phyloP scores from a whole-genome alignment of 1,284 basidiomycete species.

The Ceratobasidium sp. region DNA sequence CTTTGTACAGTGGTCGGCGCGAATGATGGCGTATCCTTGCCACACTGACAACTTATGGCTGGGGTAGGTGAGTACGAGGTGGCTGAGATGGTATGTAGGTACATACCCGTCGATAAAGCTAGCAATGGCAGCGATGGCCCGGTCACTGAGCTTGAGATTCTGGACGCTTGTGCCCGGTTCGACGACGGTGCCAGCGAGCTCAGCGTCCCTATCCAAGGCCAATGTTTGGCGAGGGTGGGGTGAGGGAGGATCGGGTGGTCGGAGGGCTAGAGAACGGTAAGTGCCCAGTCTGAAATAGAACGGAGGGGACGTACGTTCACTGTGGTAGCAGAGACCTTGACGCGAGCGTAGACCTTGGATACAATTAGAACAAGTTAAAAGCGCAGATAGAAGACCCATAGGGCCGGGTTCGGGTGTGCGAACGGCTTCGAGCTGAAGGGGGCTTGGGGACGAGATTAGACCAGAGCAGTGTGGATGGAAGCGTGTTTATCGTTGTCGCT shows the following conservation, averaged over 20 bases:
- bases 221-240: conserved; percentile 28
- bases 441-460: conserved; percentile 7
- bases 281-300: not conserved
- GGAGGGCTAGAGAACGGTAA: not conserved
- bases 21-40: conserved; percentile 26
- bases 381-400: not conserved
- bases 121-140: not conserved
- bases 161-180: conserved; percentile 7
- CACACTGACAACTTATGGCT: conserved; percentile 6
- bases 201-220: conserved; percentile 32
- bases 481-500: no score
- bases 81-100: not conserved
- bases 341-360: conserved; percentile 11
- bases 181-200: conserved; percentile 30
- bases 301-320: conserved; percentile 14
- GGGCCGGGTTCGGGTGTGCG: not conserved
- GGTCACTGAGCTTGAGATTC: conserved; percentile 21
- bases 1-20: conserved; percentile 30
- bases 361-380: not conserved
- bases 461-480: not conserved
- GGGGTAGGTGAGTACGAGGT: not conserved
- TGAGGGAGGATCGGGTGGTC: conserved; percentile 15
- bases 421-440: conserved; percentile 12
- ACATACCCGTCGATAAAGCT: conserved; percentile 26
- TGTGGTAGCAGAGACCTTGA: conserved; percentile 23